A percentile compares a stretch with the other conserved stretches of the same genome.
These are phyloP conservation scores for Malassezia yamatoensis DNA, from an alignment of 1,284 basidiomycete species.

Conservation along the genomic window DNA sequence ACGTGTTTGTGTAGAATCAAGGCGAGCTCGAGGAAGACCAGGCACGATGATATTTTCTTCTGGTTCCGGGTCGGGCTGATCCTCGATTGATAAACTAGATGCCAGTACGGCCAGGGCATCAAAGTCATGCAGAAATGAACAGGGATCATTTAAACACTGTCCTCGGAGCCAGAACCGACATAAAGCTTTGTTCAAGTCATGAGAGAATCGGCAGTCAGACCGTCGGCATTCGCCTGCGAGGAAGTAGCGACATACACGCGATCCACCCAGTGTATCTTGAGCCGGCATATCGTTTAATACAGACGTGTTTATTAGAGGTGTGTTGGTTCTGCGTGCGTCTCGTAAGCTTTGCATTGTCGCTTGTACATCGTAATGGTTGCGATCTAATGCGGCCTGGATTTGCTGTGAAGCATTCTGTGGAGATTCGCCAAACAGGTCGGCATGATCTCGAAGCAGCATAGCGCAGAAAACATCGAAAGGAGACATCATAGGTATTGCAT, in stretches of 20 bases:
- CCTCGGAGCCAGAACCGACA: conserved; percentile 97
- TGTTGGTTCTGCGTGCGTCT: conserved; percentile 49
- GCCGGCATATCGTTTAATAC: not conserved
- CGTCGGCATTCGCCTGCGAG: conserved; percentile 88
- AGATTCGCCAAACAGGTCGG: conserved; percentile 3
- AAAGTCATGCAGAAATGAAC: conserved; percentile 44
- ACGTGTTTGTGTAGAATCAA: conserved; percentile 26
- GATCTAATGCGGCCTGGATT: conserved; percentile 65
- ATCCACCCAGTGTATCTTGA: conserved; percentile 6
- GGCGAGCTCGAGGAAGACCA: conserved; percentile 7
- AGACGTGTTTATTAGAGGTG: not conserved
- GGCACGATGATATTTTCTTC: not conserved
- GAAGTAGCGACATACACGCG: conserved; percentile 80
- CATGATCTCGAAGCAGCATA: conserved; percentile 7
- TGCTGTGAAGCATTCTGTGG: conserved; percentile 1
- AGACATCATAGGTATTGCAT: not conserved
- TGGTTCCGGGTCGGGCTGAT: conserved; percentile 54
- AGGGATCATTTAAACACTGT: conserved; percentile 53
- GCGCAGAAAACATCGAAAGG: conserved; percentile 15
- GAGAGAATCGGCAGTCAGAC: conserved; percentile 81
- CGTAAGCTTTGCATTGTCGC: conserved; percentile 81
- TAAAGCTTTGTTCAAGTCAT: conserved; percentile 56
- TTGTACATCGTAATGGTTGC: conserved; percentile 83
- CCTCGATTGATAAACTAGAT: conserved; percentile 41
- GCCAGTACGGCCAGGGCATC: conserved; percentile 60